Evolutionary conservation across 208 protist genomes (phyloP).

Genomic region (Porcisia deanei): DNA sequence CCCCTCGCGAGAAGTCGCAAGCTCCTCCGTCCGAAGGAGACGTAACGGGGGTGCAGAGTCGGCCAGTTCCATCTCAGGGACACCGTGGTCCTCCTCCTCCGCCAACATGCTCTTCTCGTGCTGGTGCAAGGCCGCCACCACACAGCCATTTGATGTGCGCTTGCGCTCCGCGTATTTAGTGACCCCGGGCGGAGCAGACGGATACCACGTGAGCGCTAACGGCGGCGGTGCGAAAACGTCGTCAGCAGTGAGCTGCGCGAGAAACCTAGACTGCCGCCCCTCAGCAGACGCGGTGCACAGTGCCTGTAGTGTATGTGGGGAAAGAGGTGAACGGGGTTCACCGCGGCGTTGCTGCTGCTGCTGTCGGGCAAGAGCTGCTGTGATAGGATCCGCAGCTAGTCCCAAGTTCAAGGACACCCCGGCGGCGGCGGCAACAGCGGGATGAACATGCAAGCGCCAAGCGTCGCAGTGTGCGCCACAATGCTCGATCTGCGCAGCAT

Average conservation of each 20-base stretch:
- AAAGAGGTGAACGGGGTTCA: conserved; percentile 38
- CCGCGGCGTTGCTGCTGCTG: conserved; percentile 33
- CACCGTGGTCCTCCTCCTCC: conserved; percentile 8
- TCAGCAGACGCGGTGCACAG: conserved; percentile 20
- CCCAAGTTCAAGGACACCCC: neutral
- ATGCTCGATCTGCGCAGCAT: conserved; percentile 1
- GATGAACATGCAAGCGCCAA: conserved; percentile 13
- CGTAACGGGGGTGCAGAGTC: neutral
- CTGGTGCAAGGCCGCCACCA: conserved; percentile 1
- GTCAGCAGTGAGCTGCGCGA: conserved; percentile 30
- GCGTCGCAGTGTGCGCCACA: neutral
- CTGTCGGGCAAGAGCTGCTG: conserved; percentile 30
- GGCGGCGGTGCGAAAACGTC: conserved; percentile 42
- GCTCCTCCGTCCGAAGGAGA: conserved; percentile 7
- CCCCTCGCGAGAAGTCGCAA: neutral
- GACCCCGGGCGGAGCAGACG: conserved; percentile 4
- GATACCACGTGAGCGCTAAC: conserved; percentile 50
- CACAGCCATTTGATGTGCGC: conserved; percentile 4
- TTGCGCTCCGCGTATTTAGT: conserved; percentile 26
- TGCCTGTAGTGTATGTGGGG: conserved; percentile 36
- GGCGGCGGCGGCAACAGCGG: conserved; percentile 4
- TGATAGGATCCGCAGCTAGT: conserved; percentile 25
- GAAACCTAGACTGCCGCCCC: conserved; percentile 18
- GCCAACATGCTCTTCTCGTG: conserved; percentile 10
- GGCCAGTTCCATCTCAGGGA: neutral